Conservation (phyloP, 2,329 filamentous ascomycete species). For the Aspergillus sp. region DNA sequence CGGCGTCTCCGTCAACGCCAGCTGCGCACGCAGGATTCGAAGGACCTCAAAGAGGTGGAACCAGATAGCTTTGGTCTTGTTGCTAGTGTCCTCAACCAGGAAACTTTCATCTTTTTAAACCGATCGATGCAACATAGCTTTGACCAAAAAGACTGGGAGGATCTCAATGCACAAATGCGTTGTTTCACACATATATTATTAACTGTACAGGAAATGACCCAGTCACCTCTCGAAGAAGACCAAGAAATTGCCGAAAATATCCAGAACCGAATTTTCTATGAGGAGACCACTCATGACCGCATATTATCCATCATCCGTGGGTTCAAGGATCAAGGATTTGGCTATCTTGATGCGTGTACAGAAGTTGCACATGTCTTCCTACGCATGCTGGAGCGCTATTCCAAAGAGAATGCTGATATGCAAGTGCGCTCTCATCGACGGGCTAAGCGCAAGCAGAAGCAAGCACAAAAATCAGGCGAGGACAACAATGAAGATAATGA, state of each 20-base stretch:
- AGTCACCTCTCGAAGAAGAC: conserved; percentile 81
- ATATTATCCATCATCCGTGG: conserved; percentile 72
- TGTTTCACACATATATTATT: conserved; percentile 93
- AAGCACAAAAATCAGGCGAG: conserved; percentile 31
- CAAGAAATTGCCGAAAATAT: conserved; percentile 98
- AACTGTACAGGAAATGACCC: conserved; percentile 87
- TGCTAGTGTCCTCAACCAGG: conserved; percentile 85
- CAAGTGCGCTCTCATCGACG: conserved; percentile 80
- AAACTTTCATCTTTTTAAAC: conserved; percentile 87
- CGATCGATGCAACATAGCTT: conserved; percentile 72
- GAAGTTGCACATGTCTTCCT: conserved; percentile 89
- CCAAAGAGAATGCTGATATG: conserved; percentile 90
- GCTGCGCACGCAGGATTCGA: conserved; percentile 45
- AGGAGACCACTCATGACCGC: conserved; percentile 87
- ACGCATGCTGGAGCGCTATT: conserved; percentile 85
- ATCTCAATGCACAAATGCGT: conserved; percentile 81
- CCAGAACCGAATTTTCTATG: conserved; percentile 94
- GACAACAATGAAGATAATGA: conserved; percentile 54
- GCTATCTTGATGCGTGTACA: conserved; percentile 86
- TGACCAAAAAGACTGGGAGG: conserved; percentile 81
- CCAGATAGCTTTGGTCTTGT: conserved; percentile 79
- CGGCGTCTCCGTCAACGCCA: conserved; percentile 59
- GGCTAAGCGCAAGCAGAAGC: conserved; percentile 64
- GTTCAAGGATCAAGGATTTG: conserved; percentile 93
- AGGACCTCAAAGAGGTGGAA: conserved; percentile 51